These are phyloP conservation scores for Aspergillus persii DNA, from an alignment of 2,329 filamentous ascomycete genomes.

Conservation along the genomic window DNA sequence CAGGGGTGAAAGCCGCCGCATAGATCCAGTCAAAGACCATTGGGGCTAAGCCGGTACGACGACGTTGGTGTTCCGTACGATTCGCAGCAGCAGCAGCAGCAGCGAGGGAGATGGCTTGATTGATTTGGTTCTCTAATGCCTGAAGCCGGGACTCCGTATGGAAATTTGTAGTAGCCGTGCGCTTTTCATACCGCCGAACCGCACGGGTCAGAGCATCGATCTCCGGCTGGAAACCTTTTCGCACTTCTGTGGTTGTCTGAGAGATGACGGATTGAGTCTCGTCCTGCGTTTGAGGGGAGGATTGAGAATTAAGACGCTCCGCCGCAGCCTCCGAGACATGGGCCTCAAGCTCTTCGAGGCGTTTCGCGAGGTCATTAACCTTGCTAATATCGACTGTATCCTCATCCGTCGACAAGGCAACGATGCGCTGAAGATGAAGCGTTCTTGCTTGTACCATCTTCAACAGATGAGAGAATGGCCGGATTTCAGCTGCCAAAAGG, in stretches of 20 bases:
- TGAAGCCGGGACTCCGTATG: constrained; percentile 75
- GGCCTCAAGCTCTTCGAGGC: constrained; percentile 69
- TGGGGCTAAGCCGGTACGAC: constrained; percentile 26
- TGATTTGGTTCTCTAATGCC: constrained; percentile 67
- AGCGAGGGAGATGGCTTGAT: constrained; percentile 77
- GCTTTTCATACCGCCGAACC: constrained; percentile 88
- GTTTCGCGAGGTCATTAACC: constrained; percentile 59
- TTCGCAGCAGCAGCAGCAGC: constrained; percentile 72
- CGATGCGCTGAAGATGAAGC: constrained; percentile 74
- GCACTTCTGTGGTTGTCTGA: constrained; percentile 54
- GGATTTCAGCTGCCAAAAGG: constrained; percentile 79
- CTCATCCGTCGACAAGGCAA: constrained; percentile 42
- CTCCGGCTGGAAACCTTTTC: constrained; percentile 70
- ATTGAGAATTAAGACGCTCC: constrained; percentile 18
- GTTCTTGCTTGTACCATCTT: constrained; percentile 77
- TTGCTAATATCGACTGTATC: constrained; percentile 26
- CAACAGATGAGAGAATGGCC: constrained; percentile 77
- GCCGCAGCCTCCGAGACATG: constrained; percentile 46
- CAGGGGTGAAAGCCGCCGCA: constrained; percentile 35
- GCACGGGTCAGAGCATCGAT: constrained; percentile 86
- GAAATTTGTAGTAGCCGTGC: constrained; percentile 69
- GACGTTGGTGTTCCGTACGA: constrained; percentile 21
- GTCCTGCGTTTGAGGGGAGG: constrained; percentile 20
- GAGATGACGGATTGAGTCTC: constrained; percentile 43
- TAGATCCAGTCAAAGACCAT: constrained; percentile 37